Conservation (phyloP, 306 rosid genomes). For the Cicer arietinum region DNA sequence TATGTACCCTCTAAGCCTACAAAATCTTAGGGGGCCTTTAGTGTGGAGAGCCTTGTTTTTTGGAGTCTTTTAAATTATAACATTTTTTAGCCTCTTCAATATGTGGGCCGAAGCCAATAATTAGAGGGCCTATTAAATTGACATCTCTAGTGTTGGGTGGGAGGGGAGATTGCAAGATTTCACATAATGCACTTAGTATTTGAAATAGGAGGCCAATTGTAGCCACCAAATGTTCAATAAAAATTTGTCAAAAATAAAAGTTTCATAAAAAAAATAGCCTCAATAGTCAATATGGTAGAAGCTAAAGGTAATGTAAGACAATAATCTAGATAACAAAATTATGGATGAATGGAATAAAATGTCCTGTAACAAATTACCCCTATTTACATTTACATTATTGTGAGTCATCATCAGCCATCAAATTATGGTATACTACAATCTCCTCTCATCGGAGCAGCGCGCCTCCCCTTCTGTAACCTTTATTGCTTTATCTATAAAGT, state of each 20-base stretch:
- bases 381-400: slow-evolving; percentile 78
- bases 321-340: slow-evolving; percentile 44
- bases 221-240: slow-evolving; percentile 40
- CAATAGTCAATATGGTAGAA: slow-evolving; percentile 34
- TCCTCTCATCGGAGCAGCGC: slow-evolving; percentile 43
- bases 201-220: slow-evolving; percentile 42
- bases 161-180: too few relatives aligned
- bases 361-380: slow-evolving; percentile 61
- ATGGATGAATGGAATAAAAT: slow-evolving; percentile 66
- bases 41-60: too few relatives aligned
- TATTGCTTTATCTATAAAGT: slow-evolving; percentile 54
- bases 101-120: too few relatives aligned
- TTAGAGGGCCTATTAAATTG: too few relatives aligned
- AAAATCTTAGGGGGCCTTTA: too few relatives aligned
- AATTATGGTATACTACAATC: slow-evolving; percentile 59
- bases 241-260: background rate
- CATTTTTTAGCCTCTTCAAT: too few relatives aligned
- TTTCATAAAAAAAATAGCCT: slow-evolving; percentile 23
- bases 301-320: background rate
- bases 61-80: too few relatives aligned
- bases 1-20: too few relatives aligned
- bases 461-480: slow-evolving; percentile 48
- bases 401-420: slow-evolving; percentile 51
- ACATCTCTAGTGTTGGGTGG: too few relatives aligned
- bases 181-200: background rate